Percentiles rank a stretch among this genome's conserved stretches.
These are phyloP conservation scores for Gilbertella persicaria DNA, from an alignment of 371 early-diverging fungal genomes.

Conservation along the genomic window DNA sequence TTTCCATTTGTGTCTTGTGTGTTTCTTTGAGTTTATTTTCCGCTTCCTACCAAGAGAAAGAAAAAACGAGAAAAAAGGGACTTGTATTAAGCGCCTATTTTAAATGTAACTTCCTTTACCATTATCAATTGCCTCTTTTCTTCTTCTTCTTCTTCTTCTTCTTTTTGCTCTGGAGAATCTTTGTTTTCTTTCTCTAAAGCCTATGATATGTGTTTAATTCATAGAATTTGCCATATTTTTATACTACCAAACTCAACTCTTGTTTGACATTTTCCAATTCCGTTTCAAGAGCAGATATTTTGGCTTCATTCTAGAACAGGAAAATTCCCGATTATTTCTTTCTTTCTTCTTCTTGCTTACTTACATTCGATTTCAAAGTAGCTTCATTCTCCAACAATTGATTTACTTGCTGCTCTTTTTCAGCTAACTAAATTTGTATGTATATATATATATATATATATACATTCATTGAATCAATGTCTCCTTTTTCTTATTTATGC, in stretches of 20 bases:
- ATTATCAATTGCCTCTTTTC: conserved; percentile 1
- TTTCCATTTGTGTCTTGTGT: conserved; percentile 12
- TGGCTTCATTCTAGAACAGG: conserved; percentile 10
- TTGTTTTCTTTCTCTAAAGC: conserved; percentile 2
- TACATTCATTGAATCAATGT: neutral
- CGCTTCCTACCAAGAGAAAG: neutral
- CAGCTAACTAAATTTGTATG: conserved; percentile 6
- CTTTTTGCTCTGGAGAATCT: conserved; percentile 1
- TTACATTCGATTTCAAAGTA: conserved; percentile 16
- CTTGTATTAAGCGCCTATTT: neutral
- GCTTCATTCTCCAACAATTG: conserved; percentile 25
- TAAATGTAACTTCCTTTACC: neutral
- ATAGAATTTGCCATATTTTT: neutral
- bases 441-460: neutral
- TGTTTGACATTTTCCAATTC: conserved; percentile 15
- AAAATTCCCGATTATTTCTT: neutral
- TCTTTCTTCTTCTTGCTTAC: neutral
- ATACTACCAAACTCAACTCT: neutral
- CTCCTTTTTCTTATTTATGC: neutral
- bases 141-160: neutral
- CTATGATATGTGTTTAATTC: conserved; percentile 3
- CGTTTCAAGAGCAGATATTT: conserved; percentile 1
- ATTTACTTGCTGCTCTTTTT: conserved; percentile 30
- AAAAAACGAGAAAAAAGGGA: neutral
- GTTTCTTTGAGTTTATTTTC: conserved; percentile 6